Percentiles rank a stretch among this genome's conserved stretches.
phyloP scores from a whole-genome alignment of 257 asterid genomes.

The Sherardia arvensis region DNA sequence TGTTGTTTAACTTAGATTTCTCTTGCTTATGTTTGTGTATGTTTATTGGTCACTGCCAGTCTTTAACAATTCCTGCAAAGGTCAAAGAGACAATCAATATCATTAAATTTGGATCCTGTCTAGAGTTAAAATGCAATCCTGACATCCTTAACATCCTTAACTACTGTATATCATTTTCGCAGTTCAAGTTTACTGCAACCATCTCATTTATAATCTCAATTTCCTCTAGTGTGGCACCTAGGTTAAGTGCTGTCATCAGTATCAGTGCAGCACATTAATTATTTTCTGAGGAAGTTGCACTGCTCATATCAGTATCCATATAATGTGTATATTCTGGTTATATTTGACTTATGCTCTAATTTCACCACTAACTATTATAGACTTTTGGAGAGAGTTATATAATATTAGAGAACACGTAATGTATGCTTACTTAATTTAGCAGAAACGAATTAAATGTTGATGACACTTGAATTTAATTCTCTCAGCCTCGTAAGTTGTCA shows the following conservation, averaged over 20 bases:
- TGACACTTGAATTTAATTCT: neutral
- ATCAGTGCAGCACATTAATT: neutral
- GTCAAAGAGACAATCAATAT: neutral
- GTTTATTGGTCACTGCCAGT: neutral
- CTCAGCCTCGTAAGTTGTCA: neutral
- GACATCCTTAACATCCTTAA: neutral
- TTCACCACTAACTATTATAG: neutral
- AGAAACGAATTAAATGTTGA: neutral
- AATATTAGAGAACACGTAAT: neutral
- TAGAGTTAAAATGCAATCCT: neutral
- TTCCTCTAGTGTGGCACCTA: neutral
- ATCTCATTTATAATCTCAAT: neutral
- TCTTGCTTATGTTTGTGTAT: neutral
- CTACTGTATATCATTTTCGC: neutral
- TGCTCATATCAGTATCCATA: neutral
- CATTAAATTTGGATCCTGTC: neutral
- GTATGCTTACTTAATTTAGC: neutral
- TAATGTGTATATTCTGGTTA: neutral
- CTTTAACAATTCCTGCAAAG: neutral
- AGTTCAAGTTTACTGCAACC: neutral
- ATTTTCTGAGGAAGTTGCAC: neutral
- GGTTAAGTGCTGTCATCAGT: neutral
- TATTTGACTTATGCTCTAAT: neutral
- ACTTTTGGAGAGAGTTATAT: neutral
- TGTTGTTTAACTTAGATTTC: neutral